Conservation (phyloP, 2,329 filamentous ascomycete species). For the Thelonectria discophora region DNA sequence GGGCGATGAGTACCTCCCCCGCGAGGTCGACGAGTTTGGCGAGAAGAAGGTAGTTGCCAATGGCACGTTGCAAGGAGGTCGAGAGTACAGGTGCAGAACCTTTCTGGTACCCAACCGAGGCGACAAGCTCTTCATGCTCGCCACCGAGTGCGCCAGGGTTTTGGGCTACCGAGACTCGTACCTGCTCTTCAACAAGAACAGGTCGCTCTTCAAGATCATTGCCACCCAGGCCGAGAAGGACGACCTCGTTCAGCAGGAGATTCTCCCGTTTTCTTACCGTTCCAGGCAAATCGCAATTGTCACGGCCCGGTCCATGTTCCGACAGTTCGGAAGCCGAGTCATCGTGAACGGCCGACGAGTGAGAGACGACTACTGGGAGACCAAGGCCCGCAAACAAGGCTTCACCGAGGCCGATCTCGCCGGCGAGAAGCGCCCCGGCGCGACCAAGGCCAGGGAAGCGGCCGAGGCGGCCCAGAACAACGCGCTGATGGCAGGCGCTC, state of each 20-base stretch:
- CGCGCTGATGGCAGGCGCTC: slow-evolving; percentile 66
- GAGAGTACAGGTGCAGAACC: slow-evolving; percentile 91
- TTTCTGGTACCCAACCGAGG: slow-evolving; percentile 92
- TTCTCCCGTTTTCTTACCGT: slow-evolving; percentile 94
- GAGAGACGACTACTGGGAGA: slow-evolving; percentile 98
- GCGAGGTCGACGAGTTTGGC: slow-evolving; percentile 90
- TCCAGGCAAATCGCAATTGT: slow-evolving; percentile 99
- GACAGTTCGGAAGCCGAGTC: slow-evolving; percentile 95
- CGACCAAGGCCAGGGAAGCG: slow-evolving; percentile 86
- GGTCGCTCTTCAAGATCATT: slow-evolving; percentile 97
- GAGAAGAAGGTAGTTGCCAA: slow-evolving; percentile 92
- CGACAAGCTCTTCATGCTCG: slow-evolving; percentile 97
- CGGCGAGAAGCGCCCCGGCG: slow-evolving; percentile 94
- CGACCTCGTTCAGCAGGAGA: slow-evolving; percentile 92
- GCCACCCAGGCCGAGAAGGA: slow-evolving; percentile 96
- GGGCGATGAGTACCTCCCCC: slow-evolving; percentile 92
- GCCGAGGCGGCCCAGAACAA: slow-evolving; percentile 72
- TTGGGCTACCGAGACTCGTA: slow-evolving; percentile 98
- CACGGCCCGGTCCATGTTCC: slow-evolving; percentile 97
- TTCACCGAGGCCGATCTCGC: slow-evolving; percentile 97
- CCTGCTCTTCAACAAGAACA: slow-evolving; percentile 97
- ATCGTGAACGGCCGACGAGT: slow-evolving; percentile 90
- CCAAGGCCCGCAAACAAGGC: slow-evolving; percentile 94
- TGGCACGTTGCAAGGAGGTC: slow-evolving; percentile 81
- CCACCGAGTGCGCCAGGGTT: slow-evolving; percentile 94